Evolutionary conservation across 164 flowering plant species (phyloP).

Genomic region (Magnolia changhungtana): DNA sequence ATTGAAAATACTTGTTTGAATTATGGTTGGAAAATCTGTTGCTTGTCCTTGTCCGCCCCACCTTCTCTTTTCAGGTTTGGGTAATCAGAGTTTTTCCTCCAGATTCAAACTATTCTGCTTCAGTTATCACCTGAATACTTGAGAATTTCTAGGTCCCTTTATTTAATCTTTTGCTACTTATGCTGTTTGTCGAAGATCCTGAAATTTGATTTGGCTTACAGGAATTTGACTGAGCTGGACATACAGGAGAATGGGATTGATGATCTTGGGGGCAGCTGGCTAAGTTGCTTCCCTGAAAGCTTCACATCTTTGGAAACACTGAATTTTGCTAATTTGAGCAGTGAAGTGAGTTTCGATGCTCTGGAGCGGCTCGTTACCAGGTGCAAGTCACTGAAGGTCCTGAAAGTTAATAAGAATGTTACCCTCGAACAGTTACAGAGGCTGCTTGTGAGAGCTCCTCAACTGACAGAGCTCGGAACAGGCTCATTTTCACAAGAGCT

Average conservation of each 20-base stretch:
- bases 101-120: background rate
- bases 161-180: background rate
- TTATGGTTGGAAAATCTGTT: background rate
- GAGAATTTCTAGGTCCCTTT: background rate
- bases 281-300: constrained; percentile 72
- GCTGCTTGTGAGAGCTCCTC: constrained; percentile 59
- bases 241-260: constrained; percentile 55
- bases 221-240: constrained; percentile 60
- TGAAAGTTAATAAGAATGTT: constrained; percentile 56
- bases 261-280: constrained; percentile 58
- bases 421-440: constrained; percentile 51
- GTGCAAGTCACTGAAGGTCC: constrained; percentile 58
- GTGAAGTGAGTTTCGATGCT: constrained; percentile 51
- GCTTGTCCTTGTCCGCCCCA: background rate
- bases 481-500: constrained; percentile 63
- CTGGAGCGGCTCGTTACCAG: constrained; percentile 63
- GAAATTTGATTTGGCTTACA: constrained; percentile 19
- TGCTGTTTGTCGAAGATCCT: background rate
- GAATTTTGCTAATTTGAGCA: constrained; percentile 49
- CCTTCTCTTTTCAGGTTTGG: background rate
- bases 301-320: constrained; percentile 64
- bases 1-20: background rate
- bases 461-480: constrained; percentile 61
- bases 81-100: background rate
- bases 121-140: background rate